A percentile compares a stretch with the other conserved stretches of the same genome.
Evolutionary conservation across 148 eudicot genomes (phyloP).

Genomic region (Tetragonia tetragonoides): DNA sequence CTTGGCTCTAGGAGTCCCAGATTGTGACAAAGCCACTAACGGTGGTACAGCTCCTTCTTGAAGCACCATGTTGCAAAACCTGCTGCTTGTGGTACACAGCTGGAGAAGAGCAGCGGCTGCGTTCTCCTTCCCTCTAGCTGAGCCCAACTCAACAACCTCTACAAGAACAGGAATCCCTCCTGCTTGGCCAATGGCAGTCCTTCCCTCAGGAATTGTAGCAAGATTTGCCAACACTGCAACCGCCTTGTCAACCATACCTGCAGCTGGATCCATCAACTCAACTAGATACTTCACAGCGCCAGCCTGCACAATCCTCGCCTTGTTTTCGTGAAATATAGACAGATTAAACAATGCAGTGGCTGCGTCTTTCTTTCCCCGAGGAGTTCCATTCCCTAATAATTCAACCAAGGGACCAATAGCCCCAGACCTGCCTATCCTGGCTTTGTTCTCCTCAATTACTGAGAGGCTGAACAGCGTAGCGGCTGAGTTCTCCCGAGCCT

Average conservation of each 20-base stretch:
- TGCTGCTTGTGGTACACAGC: slow-evolving; percentile 60
- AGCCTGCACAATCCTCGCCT: slow-evolving; percentile 73
- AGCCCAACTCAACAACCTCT: slow-evolving; percentile 88
- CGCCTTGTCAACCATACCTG: slow-evolving; percentile 95
- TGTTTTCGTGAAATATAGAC: slow-evolving; percentile 80
- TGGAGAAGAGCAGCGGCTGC: slow-evolving; percentile 92
- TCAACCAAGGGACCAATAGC: slow-evolving; percentile 86
- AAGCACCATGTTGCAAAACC: slow-evolving; percentile 65
- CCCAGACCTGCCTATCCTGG: slow-evolving; percentile 73
- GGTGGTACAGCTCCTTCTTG: slow-evolving; percentile 95
- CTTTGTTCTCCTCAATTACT: slow-evolving; percentile 76
- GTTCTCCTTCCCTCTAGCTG: slow-evolving; percentile 85
- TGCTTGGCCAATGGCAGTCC: slow-evolving; percentile 68
- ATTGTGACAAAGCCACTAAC: slow-evolving; percentile 76
- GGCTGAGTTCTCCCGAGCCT: slow-evolving; percentile 89
- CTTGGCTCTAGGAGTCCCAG: slow-evolving; percentile 83
- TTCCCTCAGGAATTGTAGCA: slow-evolving; percentile 76
- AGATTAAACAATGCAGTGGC: slow-evolving; percentile 80
- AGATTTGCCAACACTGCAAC: slow-evolving; percentile 92
- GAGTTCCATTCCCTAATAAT: slow-evolving; percentile 74
- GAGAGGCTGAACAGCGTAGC: slow-evolving; percentile 94
- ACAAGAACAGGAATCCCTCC: slow-evolving; percentile 81
- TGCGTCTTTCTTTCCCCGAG: slow-evolving; percentile 86
- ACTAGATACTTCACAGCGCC: slow-evolving; percentile 79
- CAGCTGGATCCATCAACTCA: slow-evolving; percentile 85